Conservation (phyloP, 1,284 basidiomycete species). For the Ceratobasidium sp. region DNA sequence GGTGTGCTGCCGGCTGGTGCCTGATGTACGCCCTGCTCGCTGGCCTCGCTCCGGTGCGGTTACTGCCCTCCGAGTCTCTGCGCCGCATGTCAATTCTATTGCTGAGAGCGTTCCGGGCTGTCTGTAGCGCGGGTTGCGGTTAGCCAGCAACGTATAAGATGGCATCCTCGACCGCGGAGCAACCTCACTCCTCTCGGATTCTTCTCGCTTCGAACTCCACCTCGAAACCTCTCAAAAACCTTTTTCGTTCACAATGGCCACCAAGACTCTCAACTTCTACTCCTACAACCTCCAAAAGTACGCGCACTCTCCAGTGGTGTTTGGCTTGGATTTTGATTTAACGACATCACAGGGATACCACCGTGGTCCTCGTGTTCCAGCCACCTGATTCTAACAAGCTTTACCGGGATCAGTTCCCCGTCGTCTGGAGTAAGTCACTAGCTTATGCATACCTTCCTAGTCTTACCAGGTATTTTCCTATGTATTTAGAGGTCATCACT, state of each 20-base stretch:
- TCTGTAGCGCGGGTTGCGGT: background rate
- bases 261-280: constrained; percentile 23
- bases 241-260: background rate
- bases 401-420: constrained; percentile 25
- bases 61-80: background rate
- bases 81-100: background rate
- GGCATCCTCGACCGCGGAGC: background rate
- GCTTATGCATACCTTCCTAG: background rate
- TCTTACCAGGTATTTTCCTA: background rate
- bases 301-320: too few species aligned
- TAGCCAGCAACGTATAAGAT: background rate
- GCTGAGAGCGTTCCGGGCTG: too few species aligned
- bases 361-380: constrained; percentile 21
- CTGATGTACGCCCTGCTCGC: background rate
- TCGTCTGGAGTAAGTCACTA: constrained; percentile 28
- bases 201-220: background rate
- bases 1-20: too few species aligned
- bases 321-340: background rate
- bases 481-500: constrained; percentile 11
- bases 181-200: background rate
- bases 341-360: constrained; percentile 1
- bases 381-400: background rate
- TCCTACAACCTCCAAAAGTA: constrained; percentile 18
- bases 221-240: background rate
- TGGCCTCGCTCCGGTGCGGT: background rate